These are phyloP conservation scores for Botrytis deweyae DNA, from an alignment of 2,329 filamentous ascomycete species.

Conservation along the genomic window DNA sequence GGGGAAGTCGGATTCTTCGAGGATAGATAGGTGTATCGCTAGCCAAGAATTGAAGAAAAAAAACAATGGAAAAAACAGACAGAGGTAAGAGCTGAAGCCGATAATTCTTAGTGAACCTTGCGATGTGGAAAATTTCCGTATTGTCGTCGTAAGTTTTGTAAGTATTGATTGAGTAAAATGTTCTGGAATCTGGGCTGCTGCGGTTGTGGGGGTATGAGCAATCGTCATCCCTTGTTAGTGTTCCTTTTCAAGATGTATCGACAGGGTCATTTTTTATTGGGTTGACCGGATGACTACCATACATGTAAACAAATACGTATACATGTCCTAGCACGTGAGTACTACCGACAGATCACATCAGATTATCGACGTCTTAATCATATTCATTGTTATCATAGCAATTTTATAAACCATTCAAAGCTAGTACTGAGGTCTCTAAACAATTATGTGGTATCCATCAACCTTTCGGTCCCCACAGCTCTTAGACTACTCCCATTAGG, in stretches of 20 bases:
- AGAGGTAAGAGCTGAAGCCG: not conserved
- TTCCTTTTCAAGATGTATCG: not conserved
- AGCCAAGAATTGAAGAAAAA: not conserved
- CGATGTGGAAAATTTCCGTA: not conserved
- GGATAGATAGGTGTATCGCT: not conserved
- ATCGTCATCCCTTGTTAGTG: not conserved
- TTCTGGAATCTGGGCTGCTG: constrained; percentile 12
- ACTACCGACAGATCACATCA: not conserved
- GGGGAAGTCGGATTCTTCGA: constrained; percentile 12
- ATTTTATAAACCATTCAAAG: not conserved
- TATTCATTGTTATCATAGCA: not conserved
- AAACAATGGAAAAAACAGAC: not conserved
- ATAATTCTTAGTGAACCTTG: not conserved
- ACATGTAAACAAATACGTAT: not conserved
- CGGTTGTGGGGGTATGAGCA: not conserved
- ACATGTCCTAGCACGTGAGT: not conserved
- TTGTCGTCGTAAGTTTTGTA: not conserved
- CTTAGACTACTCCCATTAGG: not conserved
- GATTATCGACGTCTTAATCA: not conserved
- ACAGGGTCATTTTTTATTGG: not conserved
- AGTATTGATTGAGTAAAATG: not conserved
- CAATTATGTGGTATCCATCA: not conserved
- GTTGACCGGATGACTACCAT: not conserved
- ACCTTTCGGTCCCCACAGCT: not conserved
- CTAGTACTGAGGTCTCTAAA: not conserved